Percentiles rank a stretch among this genome's conserved stretches.
phyloP scores from a whole-genome alignment of 257 asterid genomes.

The Lavandula angustifolia region DNA sequence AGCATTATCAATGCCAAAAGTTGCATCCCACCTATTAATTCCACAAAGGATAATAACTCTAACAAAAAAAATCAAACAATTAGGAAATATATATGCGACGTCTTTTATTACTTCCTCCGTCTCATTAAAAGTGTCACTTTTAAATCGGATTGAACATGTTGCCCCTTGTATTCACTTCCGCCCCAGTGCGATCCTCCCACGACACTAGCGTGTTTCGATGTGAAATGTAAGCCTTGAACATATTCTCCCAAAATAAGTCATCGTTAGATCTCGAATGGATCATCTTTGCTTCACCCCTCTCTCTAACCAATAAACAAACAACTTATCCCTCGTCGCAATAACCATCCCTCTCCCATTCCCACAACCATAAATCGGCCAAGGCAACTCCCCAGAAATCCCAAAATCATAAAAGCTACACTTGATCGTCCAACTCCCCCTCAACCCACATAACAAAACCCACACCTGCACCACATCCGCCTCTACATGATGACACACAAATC shows the following conservation, averaged over 20 bases:
- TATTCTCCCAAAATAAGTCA: conserved; percentile 13
- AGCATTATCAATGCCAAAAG: too few relatives aligned
- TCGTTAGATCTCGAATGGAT: conserved; percentile 16
- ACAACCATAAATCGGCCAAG: conserved; percentile 39
- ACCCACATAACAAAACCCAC: conserved; percentile 35
- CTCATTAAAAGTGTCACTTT: too few relatives aligned
- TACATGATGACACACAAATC: conserved; percentile 34
- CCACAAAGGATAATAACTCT: too few relatives aligned
- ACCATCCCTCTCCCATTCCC: conserved; percentile 34
- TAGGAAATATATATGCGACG: too few relatives aligned
- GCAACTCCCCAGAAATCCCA: conserved; percentile 6
- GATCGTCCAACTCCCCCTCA: conserved; percentile 35
- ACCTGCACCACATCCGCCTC: conserved; percentile 36
- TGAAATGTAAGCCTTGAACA: conserved; percentile 29
- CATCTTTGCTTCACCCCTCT: conserved; percentile 31
- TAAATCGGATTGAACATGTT: too few relatives aligned
- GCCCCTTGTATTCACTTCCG: too few relatives aligned
- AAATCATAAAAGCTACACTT: conserved; percentile 28
- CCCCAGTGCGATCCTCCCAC: too few relatives aligned
- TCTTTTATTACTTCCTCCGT: too few relatives aligned
- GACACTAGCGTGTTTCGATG: conserved; percentile 35
- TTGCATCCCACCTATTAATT: too few relatives aligned
- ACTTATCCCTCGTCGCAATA: conserved; percentile 14
- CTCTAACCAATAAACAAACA: conserved; percentile 32
- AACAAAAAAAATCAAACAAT: too few relatives aligned